Conservation (phyloP, 768 basidiomycete species). For the Rhodosporidiobolus odoratus region DNA sequence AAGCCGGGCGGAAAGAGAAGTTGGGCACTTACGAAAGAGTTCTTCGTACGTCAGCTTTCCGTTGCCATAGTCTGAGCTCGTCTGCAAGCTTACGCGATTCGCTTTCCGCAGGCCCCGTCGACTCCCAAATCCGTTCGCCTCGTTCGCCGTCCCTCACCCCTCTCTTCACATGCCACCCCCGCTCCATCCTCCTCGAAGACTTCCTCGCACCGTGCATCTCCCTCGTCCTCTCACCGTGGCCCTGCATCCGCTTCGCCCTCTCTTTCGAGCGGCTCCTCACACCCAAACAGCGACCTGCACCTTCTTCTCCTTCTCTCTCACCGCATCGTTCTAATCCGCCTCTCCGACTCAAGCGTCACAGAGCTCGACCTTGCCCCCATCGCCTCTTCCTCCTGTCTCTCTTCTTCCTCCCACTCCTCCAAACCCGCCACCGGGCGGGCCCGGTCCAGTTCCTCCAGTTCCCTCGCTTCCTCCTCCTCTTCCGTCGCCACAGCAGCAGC, state of each 20-base stretch:
- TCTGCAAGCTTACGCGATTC: neutral
- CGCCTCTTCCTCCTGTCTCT: neutral
- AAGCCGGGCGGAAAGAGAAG: neutral
- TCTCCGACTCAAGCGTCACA: conserved; percentile 6
- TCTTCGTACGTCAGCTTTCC: conserved; percentile 3
- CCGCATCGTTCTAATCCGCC: conserved; percentile 22
- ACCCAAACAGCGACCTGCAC: no score
- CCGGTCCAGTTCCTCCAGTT: neutral
- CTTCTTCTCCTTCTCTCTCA: conserved; percentile 19
- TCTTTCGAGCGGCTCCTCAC: no score
- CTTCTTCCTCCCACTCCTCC: neutral
- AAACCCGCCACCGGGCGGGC: neutral
- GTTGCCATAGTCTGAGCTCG: neutral
- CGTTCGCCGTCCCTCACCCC: conserved; percentile 4
- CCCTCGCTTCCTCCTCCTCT: neutral
- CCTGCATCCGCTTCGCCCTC: neutral
- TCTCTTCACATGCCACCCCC: neutral
- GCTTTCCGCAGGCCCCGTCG: conserved; percentile 12
- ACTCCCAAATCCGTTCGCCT: conserved; percentile 24
- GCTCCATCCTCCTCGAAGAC: neutral
- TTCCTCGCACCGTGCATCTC: neutral
- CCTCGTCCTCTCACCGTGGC: neutral
- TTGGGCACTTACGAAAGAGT: conserved; percentile 21
- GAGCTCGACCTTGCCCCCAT: conserved; percentile 5
- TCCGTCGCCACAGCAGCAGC: no score